Base-by-base conservation (phyloP, 2,329 filamentous ascomycete genomes). In the Fusarium sp. region DNA sequence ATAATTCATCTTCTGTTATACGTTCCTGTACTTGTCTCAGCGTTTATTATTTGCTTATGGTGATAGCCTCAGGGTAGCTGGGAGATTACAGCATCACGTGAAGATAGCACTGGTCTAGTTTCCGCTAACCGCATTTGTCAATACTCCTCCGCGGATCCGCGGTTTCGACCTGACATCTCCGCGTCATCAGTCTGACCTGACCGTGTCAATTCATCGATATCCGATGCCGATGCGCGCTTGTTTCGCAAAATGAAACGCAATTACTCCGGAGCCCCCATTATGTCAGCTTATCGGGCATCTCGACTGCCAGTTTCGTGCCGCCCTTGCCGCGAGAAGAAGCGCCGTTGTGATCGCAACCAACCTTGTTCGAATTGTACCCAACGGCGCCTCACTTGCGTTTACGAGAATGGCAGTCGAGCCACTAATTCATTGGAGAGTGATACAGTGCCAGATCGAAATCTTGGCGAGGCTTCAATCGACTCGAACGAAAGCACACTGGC, bases 321-420 rank as follows among this genome's bases (percentile, higher is more conserved):
- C 4, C 46, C 39, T 4, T 65, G 62, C 4, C 62, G 58, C 1
- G 47, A 54, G 15, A 54, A 35, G 10, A 65, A 64, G 33, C 56
- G 57, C 3, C 62, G 58, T 11, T 62, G 62, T 14, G 62, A 62
- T 25, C 62, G 62, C 5, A 65, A 46, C 2, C 41, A 53, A 22
- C 62, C 62, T 29, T 65, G 62, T n/a, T 65, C 62, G 5, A 62
- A 54, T 20, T 65, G 57, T 12, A 38, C 39, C 4, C 62, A 62
- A 7, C 39, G 62, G 15, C 6, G 17, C 7, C 38, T 62, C 9
- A 35, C 7, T 7, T 65, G 62, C 8, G 11, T 36, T 4, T 65
- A 65, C 17, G 38, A 50, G 10, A 46, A 35, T 33, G 29, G 36
- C 7, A 39, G 18, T 17, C 13, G 27, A 31, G 6, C 27, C 18